These are phyloP conservation scores for Vairimorpha necatrix DNA, from an alignment of 371 early-diverging fungal genomes.

Conservation along the genomic window DNA sequence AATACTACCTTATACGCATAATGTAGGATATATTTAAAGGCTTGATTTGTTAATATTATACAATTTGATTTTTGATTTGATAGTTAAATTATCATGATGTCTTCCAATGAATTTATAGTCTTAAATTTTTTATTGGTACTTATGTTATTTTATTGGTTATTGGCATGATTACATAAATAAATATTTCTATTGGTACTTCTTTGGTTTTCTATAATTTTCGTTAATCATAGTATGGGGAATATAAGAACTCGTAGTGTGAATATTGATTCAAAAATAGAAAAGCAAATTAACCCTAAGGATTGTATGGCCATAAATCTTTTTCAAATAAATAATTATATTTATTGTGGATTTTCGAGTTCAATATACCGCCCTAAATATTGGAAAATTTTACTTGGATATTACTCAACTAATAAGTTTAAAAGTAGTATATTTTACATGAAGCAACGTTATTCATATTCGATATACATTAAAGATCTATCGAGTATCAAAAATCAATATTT, in stretches of 20 bases:
- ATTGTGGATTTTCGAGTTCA: constrained; percentile 50
- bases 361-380: constrained; percentile 55
- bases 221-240: too few species aligned
- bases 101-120: too few species aligned
- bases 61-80: too few species aligned
- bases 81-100: too few species aligned
- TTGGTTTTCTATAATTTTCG: too few species aligned
- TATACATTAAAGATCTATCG: neutral
- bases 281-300: constrained; percentile 49
- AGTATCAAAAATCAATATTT: neutral
- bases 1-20: too few species aligned
- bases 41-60: too few species aligned
- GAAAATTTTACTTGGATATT: constrained; percentile 59
- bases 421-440: constrained; percentile 34
- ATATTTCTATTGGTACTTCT: too few species aligned
- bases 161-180: too few species aligned
- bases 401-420: constrained; percentile 55
- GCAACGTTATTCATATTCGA: constrained; percentile 37
- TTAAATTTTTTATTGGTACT: too few species aligned
- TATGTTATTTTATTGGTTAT: too few species aligned
- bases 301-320: constrained; percentile 29
- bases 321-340: constrained; percentile 56
- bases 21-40: too few species aligned
- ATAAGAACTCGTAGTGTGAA: neutral
- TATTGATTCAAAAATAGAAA: constrained; percentile 22